phyloP scores from a whole-genome alignment of 352 stramenopile genomes.

The Globisporangium heterothallicum region DNA sequence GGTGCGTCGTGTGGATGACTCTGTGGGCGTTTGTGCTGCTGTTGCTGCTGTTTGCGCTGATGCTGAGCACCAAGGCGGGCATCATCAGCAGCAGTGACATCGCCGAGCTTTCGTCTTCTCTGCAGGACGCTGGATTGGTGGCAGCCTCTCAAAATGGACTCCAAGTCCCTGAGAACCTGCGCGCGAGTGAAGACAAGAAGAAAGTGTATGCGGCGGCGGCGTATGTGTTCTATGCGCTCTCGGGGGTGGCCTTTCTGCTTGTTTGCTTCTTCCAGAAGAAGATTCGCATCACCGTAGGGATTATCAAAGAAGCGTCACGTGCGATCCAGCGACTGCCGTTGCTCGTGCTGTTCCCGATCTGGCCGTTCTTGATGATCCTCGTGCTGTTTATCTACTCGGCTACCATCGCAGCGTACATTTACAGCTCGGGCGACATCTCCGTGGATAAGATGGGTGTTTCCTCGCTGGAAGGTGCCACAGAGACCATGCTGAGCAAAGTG shows the following conservation, averaged over 20 bases:
- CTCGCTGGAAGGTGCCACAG: conserved; percentile 11
- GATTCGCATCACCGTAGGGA: conserved; percentile 64
- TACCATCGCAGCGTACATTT: conserved; percentile 63
- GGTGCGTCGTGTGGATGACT: conserved; percentile 67
- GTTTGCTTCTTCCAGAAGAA: conserved; percentile 84
- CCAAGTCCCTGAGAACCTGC: conserved; percentile 45
- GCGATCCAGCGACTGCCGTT: conserved; percentile 56
- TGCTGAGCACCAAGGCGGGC: conserved; percentile 70
- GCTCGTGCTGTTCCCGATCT: conserved; percentile 62
- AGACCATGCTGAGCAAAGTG: conserved; percentile 35
- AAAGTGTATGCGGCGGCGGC: conserved; percentile 54
- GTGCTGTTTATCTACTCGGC: conserved; percentile 58
- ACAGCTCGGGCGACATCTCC: conserved; percentile 47
- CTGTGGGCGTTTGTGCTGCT: conserved; percentile 65
- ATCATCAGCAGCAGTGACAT: conserved; percentile 55
- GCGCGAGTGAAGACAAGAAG: conserved; percentile 49
- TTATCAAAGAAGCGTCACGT: conserved; percentile 74
- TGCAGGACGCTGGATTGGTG: conserved; percentile 32
- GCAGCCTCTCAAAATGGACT: conserved; percentile 35
- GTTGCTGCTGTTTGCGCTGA: conserved; percentile 60
- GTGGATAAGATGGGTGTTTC: conserved; percentile 26
- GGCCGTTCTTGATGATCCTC: conserved; percentile 57
- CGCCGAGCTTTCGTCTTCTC: conserved; percentile 26
- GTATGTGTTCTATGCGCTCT: conserved; percentile 57
- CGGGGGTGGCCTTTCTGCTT: conserved; percentile 59